Evolutionary conservation across 2,329 filamentous ascomycete genomes (phyloP).

Genomic region (Elsinoe australis): DNA sequence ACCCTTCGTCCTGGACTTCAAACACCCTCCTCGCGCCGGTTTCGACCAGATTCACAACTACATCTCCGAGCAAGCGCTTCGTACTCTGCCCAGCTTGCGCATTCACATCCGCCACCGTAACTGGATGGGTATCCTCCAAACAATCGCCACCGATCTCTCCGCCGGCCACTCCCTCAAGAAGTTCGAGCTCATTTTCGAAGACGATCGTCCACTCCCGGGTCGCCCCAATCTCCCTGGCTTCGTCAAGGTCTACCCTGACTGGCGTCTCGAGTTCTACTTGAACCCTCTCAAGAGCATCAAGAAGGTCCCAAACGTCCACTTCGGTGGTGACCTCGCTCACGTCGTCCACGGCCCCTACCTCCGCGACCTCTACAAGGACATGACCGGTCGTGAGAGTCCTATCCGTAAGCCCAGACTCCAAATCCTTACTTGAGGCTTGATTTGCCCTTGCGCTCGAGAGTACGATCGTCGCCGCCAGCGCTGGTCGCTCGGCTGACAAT

Average conservation of each 20-base stretch:
- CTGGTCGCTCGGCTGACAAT: too few species aligned
- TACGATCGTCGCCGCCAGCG: too few species aligned
- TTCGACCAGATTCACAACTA: conserved; percentile 22
- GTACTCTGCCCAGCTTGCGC: conserved; percentile 22
- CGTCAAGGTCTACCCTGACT: conserved; percentile 24
- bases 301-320: conserved; percentile 22
- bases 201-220: conserved; percentile 20
- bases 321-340: conserved; percentile 25
- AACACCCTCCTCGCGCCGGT: conserved; percentile 20
- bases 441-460: too few species aligned
- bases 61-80: conserved; percentile 23
- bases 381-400: not conserved
- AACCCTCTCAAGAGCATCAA: conserved; percentile 22
- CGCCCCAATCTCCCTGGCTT: conserved; percentile 17
- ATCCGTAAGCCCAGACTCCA: too few species aligned
- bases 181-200: conserved; percentile 23
- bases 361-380: not conserved
- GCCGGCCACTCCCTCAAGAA: conserved; percentile 20
- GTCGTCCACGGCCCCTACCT: not conserved
- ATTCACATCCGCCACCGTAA: conserved; percentile 25
- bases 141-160: conserved; percentile 4
- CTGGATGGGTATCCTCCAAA: conserved; percentile 21
- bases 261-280: conserved; percentile 22
- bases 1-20: conserved; percentile 24
- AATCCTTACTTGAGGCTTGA: too few species aligned